Percentiles rank a stretch among this genome's conserved stretches.
Evolutionary conservation across 495 filamentous ascomycete genomes (phyloP).

Genomic region (Neurospora tetraspora): DNA sequence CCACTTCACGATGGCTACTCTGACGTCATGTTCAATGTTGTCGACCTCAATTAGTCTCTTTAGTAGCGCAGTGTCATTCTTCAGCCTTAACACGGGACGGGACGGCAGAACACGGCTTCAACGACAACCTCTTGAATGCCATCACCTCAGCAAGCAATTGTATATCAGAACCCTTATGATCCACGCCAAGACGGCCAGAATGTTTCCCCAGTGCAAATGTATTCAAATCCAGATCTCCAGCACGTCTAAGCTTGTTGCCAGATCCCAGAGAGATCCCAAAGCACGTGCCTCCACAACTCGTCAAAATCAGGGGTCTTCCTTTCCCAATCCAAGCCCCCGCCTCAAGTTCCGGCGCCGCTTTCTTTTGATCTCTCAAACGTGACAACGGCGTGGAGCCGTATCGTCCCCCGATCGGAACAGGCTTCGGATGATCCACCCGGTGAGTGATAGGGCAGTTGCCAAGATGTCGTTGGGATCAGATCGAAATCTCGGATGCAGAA

Average conservation of each 20-base stretch:
- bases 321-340: background rate
- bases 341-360: background rate
- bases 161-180: background rate
- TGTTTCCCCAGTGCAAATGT: background rate
- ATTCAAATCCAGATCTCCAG: background rate
- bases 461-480: background rate
- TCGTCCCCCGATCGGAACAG: background rate
- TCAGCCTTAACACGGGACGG: background rate
- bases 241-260: background rate
- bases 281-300: background rate
- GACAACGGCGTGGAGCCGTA: background rate
- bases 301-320: background rate
- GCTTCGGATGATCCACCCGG: background rate
- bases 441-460: background rate
- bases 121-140: background rate
- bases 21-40: background rate
- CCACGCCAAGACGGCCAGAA: background rate
- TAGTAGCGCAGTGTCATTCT: background rate
- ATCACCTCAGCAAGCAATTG: background rate
- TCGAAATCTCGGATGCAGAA: background rate
- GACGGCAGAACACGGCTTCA: background rate
- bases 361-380: background rate
- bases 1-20: background rate
- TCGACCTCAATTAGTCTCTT: background rate
- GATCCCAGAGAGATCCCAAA: background rate